Evolutionary conservation across 805 yeast genomes (phyloP).

Genomic region (Yarrowia deformans): DNA sequence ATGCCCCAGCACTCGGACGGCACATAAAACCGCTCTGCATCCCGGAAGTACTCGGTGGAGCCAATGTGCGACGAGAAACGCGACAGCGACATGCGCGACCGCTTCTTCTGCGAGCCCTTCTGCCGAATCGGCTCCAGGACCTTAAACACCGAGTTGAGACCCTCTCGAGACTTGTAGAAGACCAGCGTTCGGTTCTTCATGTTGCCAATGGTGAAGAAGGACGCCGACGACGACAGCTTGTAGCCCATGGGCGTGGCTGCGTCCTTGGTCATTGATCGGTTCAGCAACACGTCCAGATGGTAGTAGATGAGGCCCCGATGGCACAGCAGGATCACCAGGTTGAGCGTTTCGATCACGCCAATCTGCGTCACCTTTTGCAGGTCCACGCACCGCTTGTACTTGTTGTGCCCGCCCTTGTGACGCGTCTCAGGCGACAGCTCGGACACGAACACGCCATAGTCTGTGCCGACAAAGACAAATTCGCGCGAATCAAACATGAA

Average conservation of each 20-base stretch:
- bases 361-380: slow-evolving; percentile 63
- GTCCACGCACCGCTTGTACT: slow-evolving; percentile 57
- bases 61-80: slow-evolving; percentile 43
- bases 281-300: slow-evolving; percentile 65
- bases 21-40: slow-evolving; percentile 58
- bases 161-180: slow-evolving; percentile 63
- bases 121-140: slow-evolving; percentile 64
- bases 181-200: slow-evolving; percentile 68
- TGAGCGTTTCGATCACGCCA: slow-evolving; percentile 63
- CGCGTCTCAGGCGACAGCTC: slow-evolving; percentile 43
- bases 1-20: slow-evolving; percentile 66
- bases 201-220: slow-evolving; percentile 69
- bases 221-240: slow-evolving; percentile 47
- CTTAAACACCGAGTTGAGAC: slow-evolving; percentile 60
- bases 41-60: slow-evolving; percentile 55
- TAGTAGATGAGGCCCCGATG: slow-evolving; percentile 67
- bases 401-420: slow-evolving; percentile 45
- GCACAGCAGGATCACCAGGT: slow-evolving; percentile 64
- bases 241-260: slow-evolving; percentile 55
- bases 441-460: slow-evolving; percentile 43
- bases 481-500: slow-evolving; percentile 58
- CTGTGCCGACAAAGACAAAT: slow-evolving; percentile 44
- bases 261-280: slow-evolving; percentile 40
- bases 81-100: slow-evolving; percentile 45
- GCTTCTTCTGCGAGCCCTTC: slow-evolving; percentile 45